A percentile compares a stretch with the other conserved stretches of the same genome.
phyloP scores from a whole-genome alignment of 305 asterid species.

The Fraxinus velutina region DNA sequence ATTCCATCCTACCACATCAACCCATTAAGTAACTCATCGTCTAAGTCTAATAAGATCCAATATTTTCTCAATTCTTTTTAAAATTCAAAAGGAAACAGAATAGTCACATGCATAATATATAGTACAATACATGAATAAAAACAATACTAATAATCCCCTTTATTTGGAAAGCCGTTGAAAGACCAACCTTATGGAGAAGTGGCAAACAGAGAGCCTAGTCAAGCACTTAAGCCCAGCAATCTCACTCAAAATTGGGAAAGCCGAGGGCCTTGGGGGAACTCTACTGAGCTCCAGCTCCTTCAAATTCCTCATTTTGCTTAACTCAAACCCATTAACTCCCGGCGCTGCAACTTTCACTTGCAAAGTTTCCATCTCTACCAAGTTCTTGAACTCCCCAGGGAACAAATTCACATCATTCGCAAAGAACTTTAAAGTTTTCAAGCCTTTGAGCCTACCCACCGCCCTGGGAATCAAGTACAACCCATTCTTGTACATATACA shows the following conservation, averaged over 20 bases:
- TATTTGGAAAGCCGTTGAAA: neutral
- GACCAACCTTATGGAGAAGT: slow-evolving; percentile 77
- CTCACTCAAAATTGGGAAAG: slow-evolving; percentile 61
- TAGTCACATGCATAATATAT: neutral
- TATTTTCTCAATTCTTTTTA: neutral
- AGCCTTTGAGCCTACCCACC: slow-evolving; percentile 53
- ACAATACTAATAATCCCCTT: neutral
- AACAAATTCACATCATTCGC: slow-evolving; percentile 80
- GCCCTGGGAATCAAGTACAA: slow-evolving; percentile 64
- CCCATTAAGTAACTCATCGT: neutral
- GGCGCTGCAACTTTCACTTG: slow-evolving; percentile 69
- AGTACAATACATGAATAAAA: neutral
- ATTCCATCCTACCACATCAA: neutral
- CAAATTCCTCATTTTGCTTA: slow-evolving; percentile 61
- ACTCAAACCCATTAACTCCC: slow-evolving; percentile 67
- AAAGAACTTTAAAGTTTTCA: slow-evolving; percentile 74
- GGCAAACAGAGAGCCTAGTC: slow-evolving; percentile 81
- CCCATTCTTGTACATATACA: slow-evolving; percentile 78
- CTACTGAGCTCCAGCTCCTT: slow-evolving; percentile 84
- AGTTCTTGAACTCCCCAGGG: slow-evolving; percentile 55
- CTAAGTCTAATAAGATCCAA: neutral
- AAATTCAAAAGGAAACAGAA: neutral
- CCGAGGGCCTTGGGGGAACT: slow-evolving; percentile 72
- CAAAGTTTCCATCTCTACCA: slow-evolving; percentile 67
- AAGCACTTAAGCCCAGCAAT: slow-evolving; percentile 65